phyloP scores from a whole-genome alignment of 441 rosid genomes.

The Raphanus hybrid region DNA sequence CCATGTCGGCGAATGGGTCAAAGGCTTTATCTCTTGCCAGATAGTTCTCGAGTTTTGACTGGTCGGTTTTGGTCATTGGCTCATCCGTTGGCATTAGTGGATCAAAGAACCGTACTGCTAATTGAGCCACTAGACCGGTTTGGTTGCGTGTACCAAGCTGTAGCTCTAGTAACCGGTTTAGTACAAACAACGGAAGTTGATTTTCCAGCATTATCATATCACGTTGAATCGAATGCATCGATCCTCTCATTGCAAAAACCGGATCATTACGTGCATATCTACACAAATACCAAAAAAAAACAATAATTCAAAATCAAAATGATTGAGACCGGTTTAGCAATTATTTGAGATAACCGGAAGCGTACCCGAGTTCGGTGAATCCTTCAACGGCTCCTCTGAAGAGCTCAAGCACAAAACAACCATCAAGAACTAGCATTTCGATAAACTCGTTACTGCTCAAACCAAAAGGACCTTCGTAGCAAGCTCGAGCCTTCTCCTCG shows the following conservation, averaged over 20 bases:
- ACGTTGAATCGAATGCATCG: slow-evolving; percentile 86
- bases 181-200: slow-evolving; percentile 76
- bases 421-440: slow-evolving; percentile 91
- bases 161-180: slow-evolving; percentile 67
- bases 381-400: slow-evolving; percentile 77
- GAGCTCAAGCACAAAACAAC: slow-evolving; percentile 79
- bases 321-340: slow-evolving; percentile 5
- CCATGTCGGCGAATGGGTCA: slow-evolving; percentile 67
- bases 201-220: slow-evolving; percentile 96
- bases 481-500: slow-evolving; percentile 70
- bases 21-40: slow-evolving; percentile 43
- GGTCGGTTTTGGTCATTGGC: slow-evolving; percentile 62
- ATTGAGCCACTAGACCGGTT: slow-evolving; percentile 66
- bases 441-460: slow-evolving; percentile 73
- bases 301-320: background rate
- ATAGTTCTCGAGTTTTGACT: slow-evolving; percentile 58
- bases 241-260: slow-evolving; percentile 76
- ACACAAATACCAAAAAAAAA: background rate
- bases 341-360: background rate
- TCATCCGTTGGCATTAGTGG: slow-evolving; percentile 87
- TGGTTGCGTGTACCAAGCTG: slow-evolving; percentile 60
- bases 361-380: slow-evolving; percentile 58
- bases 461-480: slow-evolving; percentile 64
- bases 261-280: slow-evolving; percentile 80
- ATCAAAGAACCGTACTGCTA: slow-evolving; percentile 75